Evolutionary conservation across 2,329 filamentous ascomycete genomes (phyloP).

Genomic region (Chaetothyriales sp.): DNA sequence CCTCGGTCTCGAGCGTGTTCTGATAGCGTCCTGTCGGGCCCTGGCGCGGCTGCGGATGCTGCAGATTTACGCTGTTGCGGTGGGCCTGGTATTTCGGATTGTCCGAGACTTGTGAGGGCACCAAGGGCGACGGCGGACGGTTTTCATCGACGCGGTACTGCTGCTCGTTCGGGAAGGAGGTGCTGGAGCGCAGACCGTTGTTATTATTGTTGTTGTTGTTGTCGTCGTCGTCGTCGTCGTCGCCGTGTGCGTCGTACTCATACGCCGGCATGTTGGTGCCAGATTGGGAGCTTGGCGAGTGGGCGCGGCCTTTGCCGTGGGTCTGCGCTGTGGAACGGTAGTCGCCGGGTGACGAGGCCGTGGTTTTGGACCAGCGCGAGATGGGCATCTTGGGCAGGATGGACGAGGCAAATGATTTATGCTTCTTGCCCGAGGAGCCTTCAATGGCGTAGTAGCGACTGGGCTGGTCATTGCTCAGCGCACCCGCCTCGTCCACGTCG

Average conservation of each 20-base stretch:
- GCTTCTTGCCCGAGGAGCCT: conserved; percentile 59
- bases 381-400: conserved; percentile 60
- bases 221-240: too few relatives aligned
- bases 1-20: conserved; percentile 47
- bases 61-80: conserved; percentile 48
- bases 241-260: conserved; percentile 37
- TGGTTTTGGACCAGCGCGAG: conserved; percentile 95
- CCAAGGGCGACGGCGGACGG: conserved; percentile 46
- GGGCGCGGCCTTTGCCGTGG: conserved; percentile 44
- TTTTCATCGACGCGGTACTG: conserved; percentile 26
- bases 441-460: conserved; percentile 46
- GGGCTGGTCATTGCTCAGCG: conserved; percentile 57
- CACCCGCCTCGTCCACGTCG: conserved; percentile 25
- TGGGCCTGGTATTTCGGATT: conserved; percentile 53
- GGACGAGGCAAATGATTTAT: conserved; percentile 73
- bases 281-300: conserved; percentile 57
- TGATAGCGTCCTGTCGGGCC: conserved; percentile 50
- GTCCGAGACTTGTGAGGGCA: conserved; percentile 44
- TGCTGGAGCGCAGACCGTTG: conserved; percentile 31
- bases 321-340: conserved; percentile 50
- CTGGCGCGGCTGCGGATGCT: conserved; percentile 51
- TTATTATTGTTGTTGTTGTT: too few relatives aligned
- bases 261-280: conserved; percentile 60
- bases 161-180: conserved; percentile 26
- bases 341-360: conserved; percentile 69